phyloP scores from a whole-genome alignment of 225 moss, liverwort and hornwort species.

The Marchantia polymorpha region DNA sequence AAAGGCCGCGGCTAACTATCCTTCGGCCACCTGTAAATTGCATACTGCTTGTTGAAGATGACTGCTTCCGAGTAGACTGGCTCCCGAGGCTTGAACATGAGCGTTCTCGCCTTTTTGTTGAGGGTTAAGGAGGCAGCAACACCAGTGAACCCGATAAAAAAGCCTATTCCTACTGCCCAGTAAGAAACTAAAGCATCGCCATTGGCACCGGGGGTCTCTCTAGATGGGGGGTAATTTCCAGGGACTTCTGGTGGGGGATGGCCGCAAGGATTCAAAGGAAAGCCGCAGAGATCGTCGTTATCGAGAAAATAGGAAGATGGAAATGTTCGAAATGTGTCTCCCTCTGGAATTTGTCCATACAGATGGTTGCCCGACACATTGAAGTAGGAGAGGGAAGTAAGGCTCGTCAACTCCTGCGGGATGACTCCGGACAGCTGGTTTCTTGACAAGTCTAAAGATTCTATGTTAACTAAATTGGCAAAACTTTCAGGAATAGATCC shows the following conservation, averaged over 20 bases:
- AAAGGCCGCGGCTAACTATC: not conserved
- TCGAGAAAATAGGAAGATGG: constrained; percentile 22
- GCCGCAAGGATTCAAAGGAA: constrained; percentile 26
- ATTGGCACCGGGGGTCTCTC: no score
- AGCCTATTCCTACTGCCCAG: constrained; percentile 28
- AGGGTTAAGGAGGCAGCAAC: constrained; percentile 26
- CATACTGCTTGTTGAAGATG: constrained; percentile 36
- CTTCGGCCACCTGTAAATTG: constrained; percentile 38
- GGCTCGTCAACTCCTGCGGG: constrained; percentile 16
- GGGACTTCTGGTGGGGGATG: not conserved
- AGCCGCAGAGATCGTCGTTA: constrained; percentile 39
- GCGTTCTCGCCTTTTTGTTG: constrained; percentile 30
- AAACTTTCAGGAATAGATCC: constrained; percentile 40
- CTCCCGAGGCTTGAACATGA: constrained; percentile 27
- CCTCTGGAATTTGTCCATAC: constrained; percentile 39
- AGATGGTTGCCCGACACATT: constrained; percentile 44
- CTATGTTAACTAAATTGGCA: constrained; percentile 21
- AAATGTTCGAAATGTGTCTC: constrained; percentile 34
- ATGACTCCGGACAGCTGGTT: constrained; percentile 36
- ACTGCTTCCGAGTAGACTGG: constrained; percentile 36
- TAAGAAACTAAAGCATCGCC: constrained; percentile 18
- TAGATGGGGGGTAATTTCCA: not conserved
- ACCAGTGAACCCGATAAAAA: constrained; percentile 32
- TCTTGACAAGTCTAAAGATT: constrained; percentile 41
- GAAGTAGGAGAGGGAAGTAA: constrained; percentile 28